Conservation (phyloP, 164 flowering plant species). For the Liriodendron chinense region DNA sequence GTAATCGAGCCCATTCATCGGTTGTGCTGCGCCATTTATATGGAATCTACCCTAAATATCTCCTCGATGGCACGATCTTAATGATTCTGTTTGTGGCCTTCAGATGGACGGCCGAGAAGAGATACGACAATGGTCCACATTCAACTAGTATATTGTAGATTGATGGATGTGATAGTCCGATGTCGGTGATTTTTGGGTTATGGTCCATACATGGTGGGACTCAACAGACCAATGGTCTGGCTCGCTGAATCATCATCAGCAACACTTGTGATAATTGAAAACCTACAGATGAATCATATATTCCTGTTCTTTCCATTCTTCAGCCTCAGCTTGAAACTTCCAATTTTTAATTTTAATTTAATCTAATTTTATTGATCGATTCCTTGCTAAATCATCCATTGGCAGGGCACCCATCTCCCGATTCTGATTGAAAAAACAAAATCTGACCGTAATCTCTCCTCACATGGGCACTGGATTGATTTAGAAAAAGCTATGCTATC, state of each 20-base stretch:
- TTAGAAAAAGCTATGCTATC: constrained; percentile 4
- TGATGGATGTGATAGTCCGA: no score
- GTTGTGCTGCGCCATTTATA: no score
- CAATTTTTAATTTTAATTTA: no score
- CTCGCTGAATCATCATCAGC: not conserved
- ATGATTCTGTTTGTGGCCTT: no score
- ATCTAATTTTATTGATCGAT: not conserved
- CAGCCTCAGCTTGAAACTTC: not conserved
- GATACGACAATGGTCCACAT: not conserved
- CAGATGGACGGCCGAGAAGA: not conserved
- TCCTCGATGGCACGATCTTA: no score
- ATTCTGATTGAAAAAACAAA: constrained; percentile 2
- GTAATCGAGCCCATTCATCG: no score
- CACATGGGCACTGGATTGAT: not conserved
- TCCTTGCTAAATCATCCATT: constrained; percentile 4
- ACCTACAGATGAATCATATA: not conserved
- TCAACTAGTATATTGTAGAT: not conserved
- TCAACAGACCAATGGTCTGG: not conserved
- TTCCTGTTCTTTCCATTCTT: not conserved
- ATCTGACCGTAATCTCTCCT: not conserved
- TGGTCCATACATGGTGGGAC: not conserved
- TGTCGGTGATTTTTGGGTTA: not conserved
- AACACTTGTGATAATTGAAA: not conserved
- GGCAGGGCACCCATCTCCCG: constrained; percentile 1
- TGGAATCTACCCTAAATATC: no score